Evolutionary conservation across 2,329 filamentous ascomycete genomes (phyloP).

Genomic region (Sphaerulina vaccinii): DNA sequence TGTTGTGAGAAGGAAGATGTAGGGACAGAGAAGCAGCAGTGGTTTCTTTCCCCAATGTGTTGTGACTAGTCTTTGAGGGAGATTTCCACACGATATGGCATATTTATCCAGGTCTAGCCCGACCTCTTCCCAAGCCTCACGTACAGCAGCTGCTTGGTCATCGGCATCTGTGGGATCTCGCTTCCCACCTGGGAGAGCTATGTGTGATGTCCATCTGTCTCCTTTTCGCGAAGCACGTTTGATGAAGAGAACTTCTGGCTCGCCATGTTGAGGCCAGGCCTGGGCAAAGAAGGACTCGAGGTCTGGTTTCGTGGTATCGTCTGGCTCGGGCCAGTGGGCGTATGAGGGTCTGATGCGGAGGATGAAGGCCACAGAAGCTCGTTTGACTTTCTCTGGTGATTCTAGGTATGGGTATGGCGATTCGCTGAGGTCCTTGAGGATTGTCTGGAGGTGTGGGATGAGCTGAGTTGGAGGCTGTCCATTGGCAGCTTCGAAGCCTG

Average conservation of each 20-base stretch:
- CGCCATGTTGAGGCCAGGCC: conserved; percentile 63
- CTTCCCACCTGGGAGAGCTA: conserved; percentile 67
- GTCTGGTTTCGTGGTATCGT: conserved; percentile 23
- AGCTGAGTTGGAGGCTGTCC: conserved; percentile 27
- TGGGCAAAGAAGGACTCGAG: conserved; percentile 61
- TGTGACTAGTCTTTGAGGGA: conserved; percentile 65
- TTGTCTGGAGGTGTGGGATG: conserved; percentile 42
- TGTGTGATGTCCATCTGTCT: conserved; percentile 68
- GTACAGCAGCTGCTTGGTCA: conserved; percentile 61
- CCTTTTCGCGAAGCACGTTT: conserved; percentile 64
- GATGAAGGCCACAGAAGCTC: conserved; percentile 66
- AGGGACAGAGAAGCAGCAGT: conserved; percentile 68
- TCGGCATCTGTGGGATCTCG: conserved; percentile 63
- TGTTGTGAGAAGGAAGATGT: conserved; percentile 62
- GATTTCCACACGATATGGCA: conserved; percentile 56
- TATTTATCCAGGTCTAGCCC: conserved; percentile 53
- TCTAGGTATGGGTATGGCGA: conserved; percentile 51
- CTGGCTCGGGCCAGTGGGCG: conserved; percentile 49
- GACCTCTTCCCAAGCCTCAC: conserved; percentile 67
- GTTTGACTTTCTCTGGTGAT: conserved; percentile 53
- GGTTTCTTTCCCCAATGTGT: conserved; percentile 64
- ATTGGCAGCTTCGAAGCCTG: conserved; percentile 2
- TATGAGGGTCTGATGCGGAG: conserved; percentile 61
- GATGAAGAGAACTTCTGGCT: conserved; percentile 69
- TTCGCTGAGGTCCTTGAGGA: conserved; percentile 44